Conservation (phyloP, 2,329 filamentous ascomycete genomes). For the Chaetomiaceae sp. region DNA sequence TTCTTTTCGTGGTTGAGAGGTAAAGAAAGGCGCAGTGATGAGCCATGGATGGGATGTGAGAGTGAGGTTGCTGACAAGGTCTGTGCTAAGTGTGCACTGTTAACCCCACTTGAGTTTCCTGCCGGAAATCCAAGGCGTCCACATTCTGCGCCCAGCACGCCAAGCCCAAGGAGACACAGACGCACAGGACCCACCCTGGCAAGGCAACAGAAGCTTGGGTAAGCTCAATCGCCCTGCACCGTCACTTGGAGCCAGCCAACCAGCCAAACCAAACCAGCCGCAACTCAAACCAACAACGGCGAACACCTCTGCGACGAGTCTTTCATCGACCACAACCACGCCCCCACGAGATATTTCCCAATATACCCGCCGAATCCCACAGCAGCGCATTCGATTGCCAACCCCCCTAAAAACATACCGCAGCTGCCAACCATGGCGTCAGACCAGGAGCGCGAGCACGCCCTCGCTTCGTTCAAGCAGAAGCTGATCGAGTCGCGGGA, state of each 20-base stretch:
- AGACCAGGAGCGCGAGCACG: constrained; percentile 60
- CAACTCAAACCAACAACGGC: constrained; percentile 17
- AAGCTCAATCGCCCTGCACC: constrained; percentile 28
- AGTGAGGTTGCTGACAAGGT: no score
- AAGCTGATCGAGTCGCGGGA: constrained; percentile 92
- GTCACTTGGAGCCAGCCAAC: no score
- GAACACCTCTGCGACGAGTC: constrained; percentile 3
- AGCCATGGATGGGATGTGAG: no score
- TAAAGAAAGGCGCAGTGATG: no score
- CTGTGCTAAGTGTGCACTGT: no score
- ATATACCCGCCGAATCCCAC: neutral
- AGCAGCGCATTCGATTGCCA: neutral
- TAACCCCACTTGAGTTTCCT: no score
- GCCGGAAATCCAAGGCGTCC: constrained; percentile 1
- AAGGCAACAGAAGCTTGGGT: constrained; percentile 37
- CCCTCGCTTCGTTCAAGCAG: constrained; percentile 71
- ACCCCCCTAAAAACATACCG: neutral
- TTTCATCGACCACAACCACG: constrained; percentile 1
- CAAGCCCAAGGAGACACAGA: no score
- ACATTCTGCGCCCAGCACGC: neutral
- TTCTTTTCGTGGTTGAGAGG: no score
- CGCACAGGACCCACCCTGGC: constrained; percentile 21
- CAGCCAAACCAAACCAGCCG: neutral
- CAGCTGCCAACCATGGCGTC: constrained; percentile 40
- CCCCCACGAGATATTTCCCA: neutral